Evolutionary conservation across 805 yeast species (phyloP), one percentile per base, ranked within the genome.

Genomic region (Scheffersomyces ergatensis): DNA sequence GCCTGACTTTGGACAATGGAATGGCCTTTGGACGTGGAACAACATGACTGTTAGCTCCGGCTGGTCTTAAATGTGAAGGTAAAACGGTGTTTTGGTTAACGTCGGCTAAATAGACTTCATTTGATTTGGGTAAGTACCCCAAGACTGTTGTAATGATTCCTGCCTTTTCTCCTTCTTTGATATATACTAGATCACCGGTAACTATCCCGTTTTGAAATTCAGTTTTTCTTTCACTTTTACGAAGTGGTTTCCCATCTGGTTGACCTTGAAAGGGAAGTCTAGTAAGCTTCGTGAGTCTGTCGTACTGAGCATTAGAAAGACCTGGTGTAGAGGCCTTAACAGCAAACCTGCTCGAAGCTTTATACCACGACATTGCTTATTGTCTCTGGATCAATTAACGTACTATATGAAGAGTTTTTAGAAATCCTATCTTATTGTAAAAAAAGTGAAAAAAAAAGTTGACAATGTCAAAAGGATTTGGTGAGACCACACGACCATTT

Each of bases 141-240:
- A 76, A 72, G 9, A 92, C 77, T 40, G 77, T 77, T 7, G 92
- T 81, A 12, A 89, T 73, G 20, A 78, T 80, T n/a, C 96, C 96
- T 54, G 78, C 79, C 54, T 77, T 75, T 35, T 74, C 71, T 15
- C 97, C 97, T 38, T 73, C 74, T 20, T 79, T 69, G 19, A 89
- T 72, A 56, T 88, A 76, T 2, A 86, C 95, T 45, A 83, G 70
- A 63, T 88, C 96, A 16, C 95, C 95, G 17, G 78, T 80, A 34
- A 82, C 69, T 48, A 78, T 80, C 35, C 78, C 82, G 70, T 85
- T 75, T 34, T 70, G 69, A 25, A 77, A 67, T 33, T 65, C 71
- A 13, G 68, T 65, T 50, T 73, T 74, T 46, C 59, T 55, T 36
- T 64, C 63, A 14, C 48, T 37, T 36, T 50, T 50, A 14, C 68